Percentiles rank a stretch among this genome's conserved stretches.
phyloP scores from a whole-genome alignment of 1,139 yeast species.

The Sugiyamaella novakii region DNA sequence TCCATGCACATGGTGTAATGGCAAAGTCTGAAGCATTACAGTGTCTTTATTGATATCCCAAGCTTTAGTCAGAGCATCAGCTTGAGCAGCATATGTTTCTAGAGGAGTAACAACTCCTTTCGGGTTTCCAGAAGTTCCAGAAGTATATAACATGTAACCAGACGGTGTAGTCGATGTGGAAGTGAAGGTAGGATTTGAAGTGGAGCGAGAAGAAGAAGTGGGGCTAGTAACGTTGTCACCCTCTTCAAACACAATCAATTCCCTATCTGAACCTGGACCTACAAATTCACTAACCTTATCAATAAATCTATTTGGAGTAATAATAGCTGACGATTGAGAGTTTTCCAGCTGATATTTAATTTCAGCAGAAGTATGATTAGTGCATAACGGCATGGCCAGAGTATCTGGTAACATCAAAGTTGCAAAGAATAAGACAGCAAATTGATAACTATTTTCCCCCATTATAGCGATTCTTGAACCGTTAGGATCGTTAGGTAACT shows the following conservation, averaged over 20 bases:
- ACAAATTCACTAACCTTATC: conserved; percentile 34
- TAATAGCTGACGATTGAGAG: conserved; percentile 36
- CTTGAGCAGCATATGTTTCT: conserved; percentile 41
- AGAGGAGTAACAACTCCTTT: conserved; percentile 45
- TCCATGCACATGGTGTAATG: conserved; percentile 46
- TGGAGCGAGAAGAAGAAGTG: background rate
- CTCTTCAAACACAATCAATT: conserved; percentile 12
- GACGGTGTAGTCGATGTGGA: conserved; percentile 19
- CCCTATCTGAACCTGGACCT: conserved; percentile 1
- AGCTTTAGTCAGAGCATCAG: conserved; percentile 39
- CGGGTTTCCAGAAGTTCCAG: conserved; percentile 45
- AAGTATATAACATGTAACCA: conserved; percentile 44
- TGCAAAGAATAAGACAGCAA: conserved; percentile 39
- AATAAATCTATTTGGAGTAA: conserved; percentile 38
- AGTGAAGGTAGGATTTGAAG: background rate
- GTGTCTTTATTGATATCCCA: conserved; percentile 41
- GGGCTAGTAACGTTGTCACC: background rate
- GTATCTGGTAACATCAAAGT: conserved; percentile 38
- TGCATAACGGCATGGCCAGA: conserved; percentile 42
- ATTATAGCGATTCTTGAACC: conserved; percentile 39
- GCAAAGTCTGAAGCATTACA: conserved; percentile 41
- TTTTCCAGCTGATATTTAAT: conserved; percentile 40
- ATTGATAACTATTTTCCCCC: conserved; percentile 44
- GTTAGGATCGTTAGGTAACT: conserved; percentile 14
- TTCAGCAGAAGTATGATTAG: conserved; percentile 42